Conservation (phyloP, 164 flowering plant genomes). For the Nelumbo lutea region DNA sequence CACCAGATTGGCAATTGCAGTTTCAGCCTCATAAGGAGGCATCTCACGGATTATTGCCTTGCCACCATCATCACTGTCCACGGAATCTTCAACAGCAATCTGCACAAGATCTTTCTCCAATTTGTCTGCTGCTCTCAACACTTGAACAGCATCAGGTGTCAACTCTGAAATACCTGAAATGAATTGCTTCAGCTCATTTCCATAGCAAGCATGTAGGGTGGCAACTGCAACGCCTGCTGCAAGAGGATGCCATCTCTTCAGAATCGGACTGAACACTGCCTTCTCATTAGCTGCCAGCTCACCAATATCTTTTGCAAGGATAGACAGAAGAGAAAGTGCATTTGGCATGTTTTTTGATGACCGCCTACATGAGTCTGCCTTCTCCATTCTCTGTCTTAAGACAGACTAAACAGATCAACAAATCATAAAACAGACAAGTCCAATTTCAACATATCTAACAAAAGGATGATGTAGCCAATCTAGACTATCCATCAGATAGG, state of each 20-base stretch:
- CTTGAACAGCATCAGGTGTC: constrained; percentile 83
- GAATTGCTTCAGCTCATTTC: constrained; percentile 70
- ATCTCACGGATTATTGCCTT: constrained; percentile 83
- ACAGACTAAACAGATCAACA: constrained; percentile 12
- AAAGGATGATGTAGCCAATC: too few relatives aligned
- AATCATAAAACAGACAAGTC: neutral
- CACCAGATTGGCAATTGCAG: constrained; percentile 55
- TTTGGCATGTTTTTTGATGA: constrained; percentile 38
- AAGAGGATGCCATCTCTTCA: constrained; percentile 83
- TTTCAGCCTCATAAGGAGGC: constrained; percentile 89
- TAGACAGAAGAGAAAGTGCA: constrained; percentile 49
- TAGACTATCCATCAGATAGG: too few relatives aligned
- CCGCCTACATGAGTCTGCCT: constrained; percentile 42
- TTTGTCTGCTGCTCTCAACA: constrained; percentile 76
- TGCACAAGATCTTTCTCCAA: constrained; percentile 89
- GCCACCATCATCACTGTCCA: constrained; percentile 95
- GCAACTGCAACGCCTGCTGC: constrained; percentile 91
- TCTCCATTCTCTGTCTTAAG: constrained; percentile 64
- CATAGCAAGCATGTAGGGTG: constrained; percentile 86
- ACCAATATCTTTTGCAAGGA: constrained; percentile 67
- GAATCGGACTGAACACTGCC: constrained; percentile 64
- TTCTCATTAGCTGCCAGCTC: constrained; percentile 70
- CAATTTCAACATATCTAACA: too few relatives aligned
- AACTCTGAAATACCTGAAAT: constrained; percentile 57
- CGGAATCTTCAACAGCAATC: constrained; percentile 90